Base-by-base conservation (phyloP, 139 green algal species). In the Pedinophyceae sp. region DNA sequence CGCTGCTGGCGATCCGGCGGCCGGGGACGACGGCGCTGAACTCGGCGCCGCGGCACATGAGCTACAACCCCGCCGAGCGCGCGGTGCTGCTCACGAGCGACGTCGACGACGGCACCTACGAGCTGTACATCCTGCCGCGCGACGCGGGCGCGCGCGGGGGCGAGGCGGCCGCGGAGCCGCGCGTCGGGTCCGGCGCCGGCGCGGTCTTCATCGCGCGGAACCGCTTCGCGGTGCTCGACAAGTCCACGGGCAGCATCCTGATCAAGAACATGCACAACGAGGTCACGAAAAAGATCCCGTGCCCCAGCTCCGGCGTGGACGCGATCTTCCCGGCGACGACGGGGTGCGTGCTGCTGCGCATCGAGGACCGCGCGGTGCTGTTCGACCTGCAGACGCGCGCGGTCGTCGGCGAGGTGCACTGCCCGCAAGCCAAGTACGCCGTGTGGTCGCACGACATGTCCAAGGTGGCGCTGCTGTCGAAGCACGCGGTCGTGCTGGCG, bases 151-250 rank as follows among this genome's bases (percentile, higher is more conserved):
- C 34, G 10, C 7, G 13, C 10, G 34, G 34, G 7, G n/a, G n/a
- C n/a, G 34, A 43, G 34, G 34, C 34, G 34, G 7, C 34, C 10
- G 75, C 83, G 73, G 88, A 97, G 56, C 65, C 74, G 24, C 87
- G 86, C 71, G 71, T 82, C 16, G 89, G 88, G 30, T 53, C 79
- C 43, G 86, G 84, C 55, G 59, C 59, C 0, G 83, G 70, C 0
- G 87, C 91, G 0, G 87, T 96, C 13, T 99, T 97, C 75, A 89
- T 99, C 46, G 92, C 91, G 3, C 81, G 92, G 61, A 98, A 99
- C 74, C 73, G 92, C 39, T 99, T 99, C 74, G 92, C 92, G 0
- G 77, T 93, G 52, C 79, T 98, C 61, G 92, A 99, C 78, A 86
- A 85, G 61, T 48, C 59, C 22, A 50, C 60, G 46, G 82, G 83